Evolutionary conservation across 495 filamentous ascomycete species (phyloP), one percentile per base, ranked within the genome.

Genomic region (Penicillium riverlandense): DNA sequence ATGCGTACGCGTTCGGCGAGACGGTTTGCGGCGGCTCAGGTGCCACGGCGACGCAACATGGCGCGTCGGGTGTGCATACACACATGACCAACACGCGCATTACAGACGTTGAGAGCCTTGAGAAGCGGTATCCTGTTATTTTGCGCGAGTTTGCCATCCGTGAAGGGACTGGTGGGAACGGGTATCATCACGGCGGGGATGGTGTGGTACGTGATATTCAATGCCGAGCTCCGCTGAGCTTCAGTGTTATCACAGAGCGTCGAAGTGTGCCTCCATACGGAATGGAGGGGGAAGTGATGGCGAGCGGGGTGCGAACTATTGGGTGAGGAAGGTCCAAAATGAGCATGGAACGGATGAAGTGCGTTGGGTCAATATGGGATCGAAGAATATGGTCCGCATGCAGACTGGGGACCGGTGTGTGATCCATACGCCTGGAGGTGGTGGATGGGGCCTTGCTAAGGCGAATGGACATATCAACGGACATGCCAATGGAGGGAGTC

Each of bases 21-120:
- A 95, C 89, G 3, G 92, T 95, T 60, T 86, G 87, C 7, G 91
- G 91, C 28, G 91, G 91, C 2, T 83, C 77, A 43, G 91, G 91
- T 37, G 91, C 90, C 0, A 87, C 88, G 0, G 74, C 81, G 0
- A 72, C 72, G 22, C 95, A 89, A 89, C 75, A 88, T 45, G 91
- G 91, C 16, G 87, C 84, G 3, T 80, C 74, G 45, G 90, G 88
- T 29, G 90, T 96, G 35, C 91, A 97, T 61, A 83, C 79, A 14
- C 88, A 97, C 65, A 95, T 96, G 85, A 97, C 91, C 11, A 97
- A 97, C 61, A 97, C 91, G 3, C 80, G 91, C 7, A 96, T 96
- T 58, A 95, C 91, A 1, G 91, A 97, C 68, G 73, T 85, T 0
- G 91, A 97, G 57, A 78, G 91, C 13, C 88, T 97, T 54, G 91